Base-by-base conservation (phyloP, 768 basidiomycete genomes). In the Hericium alpestre region DNA sequence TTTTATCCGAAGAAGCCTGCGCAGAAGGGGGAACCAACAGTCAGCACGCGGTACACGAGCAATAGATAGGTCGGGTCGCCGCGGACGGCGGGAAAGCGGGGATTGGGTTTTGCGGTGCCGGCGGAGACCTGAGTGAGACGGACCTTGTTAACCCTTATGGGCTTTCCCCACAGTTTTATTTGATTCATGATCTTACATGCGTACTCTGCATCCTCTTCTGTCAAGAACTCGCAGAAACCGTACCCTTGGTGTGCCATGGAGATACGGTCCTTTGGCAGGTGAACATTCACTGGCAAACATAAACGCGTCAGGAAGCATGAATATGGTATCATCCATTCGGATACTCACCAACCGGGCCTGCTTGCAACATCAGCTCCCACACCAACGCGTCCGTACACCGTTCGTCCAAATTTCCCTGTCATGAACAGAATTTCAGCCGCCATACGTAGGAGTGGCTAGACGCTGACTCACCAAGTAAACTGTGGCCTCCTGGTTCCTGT, bases 141-240 rank as follows among this genome's bases (percentile, higher is more conserved):
- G 61, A 90, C 93, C 86, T 97, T 99, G 79, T 97, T 98, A 61
- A 99, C 95, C 63, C 96, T 80, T 58, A 99, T 96, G 37, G 96
- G 96, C 69, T 98, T 98, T 23, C 96, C 96, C 83, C 90, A 99
- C 54, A 99, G 72, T 72, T 99, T 99, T 69, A 99, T 98, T 78
- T 97, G 95, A 70, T 99, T 99, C 95, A 98, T 97, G 65, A 98
- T 97, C 79, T 97, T 96, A 80, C 95, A 97, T 57, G 93, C 95
- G 72, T 99, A 99, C 73, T 99, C 96, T 60, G 96, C 93, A 74
- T 98, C 96, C 71, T 96, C 94, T 75, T 98, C 94, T 40, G 93
- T 93, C 72, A 95, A 76, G 72, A 99, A 98, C 77, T 99, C 96
- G 80, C 95, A 97, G 75, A 99, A 99, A 41, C 96, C 96, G 73